Percentiles rank a stretch among this genome's conserved stretches.
Conservation (phyloP, 108 stramenopile species). For the Discostella pseudostelligera region DNA sequence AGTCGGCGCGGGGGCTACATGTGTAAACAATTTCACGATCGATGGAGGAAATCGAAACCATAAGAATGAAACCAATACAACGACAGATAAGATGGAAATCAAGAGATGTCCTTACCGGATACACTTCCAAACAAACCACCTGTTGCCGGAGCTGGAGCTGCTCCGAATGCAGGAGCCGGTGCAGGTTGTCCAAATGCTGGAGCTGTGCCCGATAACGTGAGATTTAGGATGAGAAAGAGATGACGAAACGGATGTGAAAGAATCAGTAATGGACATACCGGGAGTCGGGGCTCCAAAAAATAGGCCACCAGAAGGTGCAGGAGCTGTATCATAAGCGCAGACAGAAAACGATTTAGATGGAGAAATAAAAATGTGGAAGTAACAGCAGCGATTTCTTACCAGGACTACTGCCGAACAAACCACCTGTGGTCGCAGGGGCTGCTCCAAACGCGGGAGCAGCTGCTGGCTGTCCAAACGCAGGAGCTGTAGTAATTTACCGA, state of each 20-base stretch:
- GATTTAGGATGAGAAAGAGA: background rate
- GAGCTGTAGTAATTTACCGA: background rate
- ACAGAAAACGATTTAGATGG: background rate
- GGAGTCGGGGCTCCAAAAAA: slow-evolving; percentile 28
- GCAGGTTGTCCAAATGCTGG: slow-evolving; percentile 28
- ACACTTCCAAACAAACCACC: slow-evolving; percentile 66
- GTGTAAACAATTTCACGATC: slow-evolving; percentile 1
- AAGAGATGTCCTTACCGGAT: slow-evolving; percentile 6
- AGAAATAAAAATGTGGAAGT: background rate
- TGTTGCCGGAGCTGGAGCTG: slow-evolving; percentile 31
- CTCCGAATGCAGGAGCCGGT: slow-evolving; percentile 39
- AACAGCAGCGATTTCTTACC: background rate
- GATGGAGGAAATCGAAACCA: no score
- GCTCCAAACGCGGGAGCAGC: slow-evolving; percentile 38
- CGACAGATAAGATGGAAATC: background rate
- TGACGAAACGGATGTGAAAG: background rate
- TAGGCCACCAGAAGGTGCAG: slow-evolving; percentile 53
- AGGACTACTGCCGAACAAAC: slow-evolving; percentile 58
- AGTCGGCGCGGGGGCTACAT: slow-evolving; percentile 52
- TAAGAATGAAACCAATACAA: no score
- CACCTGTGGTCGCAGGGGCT: slow-evolving; percentile 36
- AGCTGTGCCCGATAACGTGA: background rate
- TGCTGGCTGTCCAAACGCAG: slow-evolving; percentile 22
- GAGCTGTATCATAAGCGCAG: slow-evolving; percentile 34
- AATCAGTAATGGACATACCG: background rate